Conservation (phyloP, 1,284 basidiomycete genomes). For the Ceratobasidium sp. region DNA sequence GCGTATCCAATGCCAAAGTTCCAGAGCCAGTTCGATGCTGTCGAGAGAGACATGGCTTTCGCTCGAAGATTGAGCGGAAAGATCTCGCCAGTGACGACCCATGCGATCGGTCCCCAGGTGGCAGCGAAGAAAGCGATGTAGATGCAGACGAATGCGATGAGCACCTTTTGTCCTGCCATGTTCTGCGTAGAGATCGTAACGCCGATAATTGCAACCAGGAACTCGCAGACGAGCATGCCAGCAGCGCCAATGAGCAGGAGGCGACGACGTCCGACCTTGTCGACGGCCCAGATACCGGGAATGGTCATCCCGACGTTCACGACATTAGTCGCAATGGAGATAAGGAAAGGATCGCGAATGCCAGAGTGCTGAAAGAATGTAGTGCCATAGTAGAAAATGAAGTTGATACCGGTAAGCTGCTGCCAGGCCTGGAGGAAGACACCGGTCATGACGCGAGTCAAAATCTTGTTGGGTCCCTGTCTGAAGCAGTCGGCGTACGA, state of each 20-base stretch:
- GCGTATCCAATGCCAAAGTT: slow-evolving; percentile 65
- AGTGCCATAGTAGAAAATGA: slow-evolving; percentile 82
- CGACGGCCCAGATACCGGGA: slow-evolving; percentile 73
- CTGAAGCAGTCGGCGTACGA: slow-evolving; percentile 67
- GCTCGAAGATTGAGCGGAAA: slow-evolving; percentile 76
- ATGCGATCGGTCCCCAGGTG: slow-evolving; percentile 80
- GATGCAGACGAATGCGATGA: slow-evolving; percentile 76
- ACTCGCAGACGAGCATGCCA: slow-evolving; percentile 77
- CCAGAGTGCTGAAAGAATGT: slow-evolving; percentile 77
- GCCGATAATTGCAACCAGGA: slow-evolving; percentile 75
- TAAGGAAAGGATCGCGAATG: slow-evolving; percentile 74
- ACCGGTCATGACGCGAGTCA: slow-evolving; percentile 79
- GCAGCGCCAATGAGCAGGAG: slow-evolving; percentile 76
- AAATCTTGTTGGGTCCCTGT: slow-evolving; percentile 64
- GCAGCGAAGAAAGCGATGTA: slow-evolving; percentile 79
- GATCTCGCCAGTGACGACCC: slow-evolving; percentile 80
- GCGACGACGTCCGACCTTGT: slow-evolving; percentile 75
- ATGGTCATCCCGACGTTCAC: slow-evolving; percentile 77
- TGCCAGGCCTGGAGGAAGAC: slow-evolving; percentile 66
- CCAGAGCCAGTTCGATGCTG: slow-evolving; percentile 76
- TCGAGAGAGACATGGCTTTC: slow-evolving; percentile 78
- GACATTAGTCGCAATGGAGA: slow-evolving; percentile 71
- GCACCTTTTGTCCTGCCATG: slow-evolving; percentile 59
- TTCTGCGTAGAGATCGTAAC: slow-evolving; percentile 60
- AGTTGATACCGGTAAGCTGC: slow-evolving; percentile 87